Evolutionary conservation across 225 moss, liverwort and hornwort genomes (phyloP).

Genomic region (Antitrichia curtipendula): DNA sequence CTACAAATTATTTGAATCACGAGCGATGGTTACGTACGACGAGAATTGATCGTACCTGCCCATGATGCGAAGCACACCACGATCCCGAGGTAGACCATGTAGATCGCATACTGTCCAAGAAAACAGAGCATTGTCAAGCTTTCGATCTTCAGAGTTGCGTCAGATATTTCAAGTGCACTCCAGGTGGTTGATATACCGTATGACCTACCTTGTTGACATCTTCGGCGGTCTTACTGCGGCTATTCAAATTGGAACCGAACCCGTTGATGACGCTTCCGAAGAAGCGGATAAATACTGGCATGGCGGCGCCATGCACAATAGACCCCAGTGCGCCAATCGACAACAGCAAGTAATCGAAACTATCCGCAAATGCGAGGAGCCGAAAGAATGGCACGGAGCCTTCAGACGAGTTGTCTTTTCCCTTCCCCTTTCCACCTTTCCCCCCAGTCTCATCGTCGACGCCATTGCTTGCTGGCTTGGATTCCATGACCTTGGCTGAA

Average conservation of each 20-base stretch:
- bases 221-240: neutral
- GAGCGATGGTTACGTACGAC: neutral
- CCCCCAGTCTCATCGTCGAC: neutral
- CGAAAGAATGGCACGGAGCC: conserved; percentile 8
- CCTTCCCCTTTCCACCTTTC: neutral
- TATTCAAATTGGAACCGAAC: conserved; percentile 8
- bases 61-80: conserved; percentile 14
- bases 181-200: too few relatives aligned
- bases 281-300: conserved; percentile 22
- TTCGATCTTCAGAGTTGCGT: neutral
- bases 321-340: neutral
- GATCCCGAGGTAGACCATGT: conserved; percentile 18
- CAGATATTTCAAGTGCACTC: neutral
- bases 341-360: conserved; percentile 18
- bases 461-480: neutral
- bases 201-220: conserved; percentile 3
- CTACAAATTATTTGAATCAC: too few relatives aligned
- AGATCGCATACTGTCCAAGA: conserved; percentile 10
- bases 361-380: conserved; percentile 23
- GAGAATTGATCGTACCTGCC: conserved; percentile 1
- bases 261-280: conserved; percentile 12
- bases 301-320: neutral
- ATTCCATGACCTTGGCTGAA: neutral
- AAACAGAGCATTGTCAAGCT: neutral
- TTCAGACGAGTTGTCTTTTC: neutral